These are phyloP conservation scores for Pyricularia pennisetigena DNA, from an alignment of 2,329 filamentous ascomycete species.

Conservation along the genomic window DNA sequence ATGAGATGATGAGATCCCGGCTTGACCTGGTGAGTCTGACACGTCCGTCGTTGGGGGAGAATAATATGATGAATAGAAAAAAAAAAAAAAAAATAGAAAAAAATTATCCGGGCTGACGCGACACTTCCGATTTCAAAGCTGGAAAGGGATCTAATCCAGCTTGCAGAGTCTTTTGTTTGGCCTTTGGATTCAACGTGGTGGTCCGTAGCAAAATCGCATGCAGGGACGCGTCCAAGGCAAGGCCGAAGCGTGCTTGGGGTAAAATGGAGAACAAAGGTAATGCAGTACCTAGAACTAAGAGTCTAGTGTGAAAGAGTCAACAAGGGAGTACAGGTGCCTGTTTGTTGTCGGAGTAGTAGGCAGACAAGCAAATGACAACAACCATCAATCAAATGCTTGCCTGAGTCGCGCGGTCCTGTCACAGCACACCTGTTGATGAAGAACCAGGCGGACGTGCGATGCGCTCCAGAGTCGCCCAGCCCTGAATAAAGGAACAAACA, in stretches of 20 bases:
- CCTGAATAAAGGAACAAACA: not conserved
- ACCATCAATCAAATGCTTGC: not conserved
- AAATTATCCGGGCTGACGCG: not conserved
- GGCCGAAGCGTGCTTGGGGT: not conserved
- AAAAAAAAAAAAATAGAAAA: not conserved
- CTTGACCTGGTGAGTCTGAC: not conserved
- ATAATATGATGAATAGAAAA: too few relatives aligned
- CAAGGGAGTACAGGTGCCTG: not conserved
- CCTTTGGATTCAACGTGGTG: not conserved
- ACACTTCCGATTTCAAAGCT: not conserved
- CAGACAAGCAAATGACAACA: not conserved
- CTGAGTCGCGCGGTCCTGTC: not conserved
- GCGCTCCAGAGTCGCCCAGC: not conserved
- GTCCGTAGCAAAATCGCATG: not conserved
- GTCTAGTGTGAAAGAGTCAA: not conserved
- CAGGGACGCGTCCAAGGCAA: not conserved
- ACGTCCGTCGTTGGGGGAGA: not conserved
- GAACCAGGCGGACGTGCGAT: not conserved
- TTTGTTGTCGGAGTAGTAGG: not conserved
- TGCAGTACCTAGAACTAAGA: not conserved
- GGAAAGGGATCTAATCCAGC: not conserved
- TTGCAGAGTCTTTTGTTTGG: not conserved
- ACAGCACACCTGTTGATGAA: not conserved
- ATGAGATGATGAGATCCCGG: not conserved
- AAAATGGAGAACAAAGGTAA: not conserved